These are phyloP conservation scores for Tylopilus cervinicoccineus DNA, from an alignment of 768 basidiomycete genomes.

Conservation along the genomic window DNA sequence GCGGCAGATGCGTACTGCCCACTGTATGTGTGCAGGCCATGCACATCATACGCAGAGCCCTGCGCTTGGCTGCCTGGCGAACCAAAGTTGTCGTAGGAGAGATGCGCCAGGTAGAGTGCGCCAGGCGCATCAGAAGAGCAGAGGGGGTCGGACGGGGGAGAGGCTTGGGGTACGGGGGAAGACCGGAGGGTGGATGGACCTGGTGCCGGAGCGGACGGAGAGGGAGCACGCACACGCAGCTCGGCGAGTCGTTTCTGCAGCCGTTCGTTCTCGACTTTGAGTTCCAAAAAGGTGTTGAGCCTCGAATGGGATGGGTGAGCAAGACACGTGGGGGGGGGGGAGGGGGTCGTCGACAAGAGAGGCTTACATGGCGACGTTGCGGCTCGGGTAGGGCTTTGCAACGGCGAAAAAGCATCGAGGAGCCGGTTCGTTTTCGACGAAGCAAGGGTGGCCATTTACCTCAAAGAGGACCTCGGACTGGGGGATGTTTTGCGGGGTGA, in stretches of 20 bases:
- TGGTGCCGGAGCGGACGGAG: conserved; percentile 13
- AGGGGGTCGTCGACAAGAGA: background rate
- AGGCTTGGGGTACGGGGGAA: conserved; percentile 22
- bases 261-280: conserved; percentile 85
- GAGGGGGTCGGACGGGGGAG: conserved; percentile 19
- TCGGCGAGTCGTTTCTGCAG: conserved; percentile 59
- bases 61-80: conserved; percentile 9
- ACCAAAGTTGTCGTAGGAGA: conserved; percentile 17
- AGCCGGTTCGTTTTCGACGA: conserved; percentile 32
- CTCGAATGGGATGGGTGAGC: conserved; percentile 34
- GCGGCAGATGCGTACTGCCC: conserved; percentile 15
- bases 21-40: conserved; percentile 12
- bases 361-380: conserved; percentile 64
- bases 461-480: conserved; percentile 62
- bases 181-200: conserved; percentile 22
- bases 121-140: conserved; percentile 9
- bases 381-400: conserved; percentile 74
- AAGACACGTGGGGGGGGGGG: background rate
- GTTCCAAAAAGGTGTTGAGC: conserved; percentile 71
- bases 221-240: conserved; percentile 29
- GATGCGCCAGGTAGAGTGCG: conserved; percentile 5
- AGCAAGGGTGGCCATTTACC: conserved; percentile 62
- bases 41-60: conserved; percentile 17
- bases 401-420: conserved; percentile 69
- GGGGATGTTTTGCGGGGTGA: conserved; percentile 21